Base-by-base conservation (phyloP, 345 rosid species). In the Ceriops zippeliana region DNA sequence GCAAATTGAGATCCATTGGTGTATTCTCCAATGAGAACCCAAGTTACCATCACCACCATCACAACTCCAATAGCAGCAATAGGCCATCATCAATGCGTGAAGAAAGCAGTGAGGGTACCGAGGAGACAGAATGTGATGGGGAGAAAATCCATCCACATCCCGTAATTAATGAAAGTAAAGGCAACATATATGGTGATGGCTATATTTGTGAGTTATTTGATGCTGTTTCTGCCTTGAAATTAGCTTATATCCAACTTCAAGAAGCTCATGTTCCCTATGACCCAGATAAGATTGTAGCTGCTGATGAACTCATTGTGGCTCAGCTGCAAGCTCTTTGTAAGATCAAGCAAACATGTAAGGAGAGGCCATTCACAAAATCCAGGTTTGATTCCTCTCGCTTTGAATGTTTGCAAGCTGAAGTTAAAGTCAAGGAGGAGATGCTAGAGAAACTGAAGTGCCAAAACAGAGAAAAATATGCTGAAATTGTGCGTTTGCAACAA, bases 1-100 rank as follows among this genome's bases (percentile, higher is more conserved):
- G 88, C 78, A 85, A 76, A 71, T 65, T 82, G 65, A 89, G 86
- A 76, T 85, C 91, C 68, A 67, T 85, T 62, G 95, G 86, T 73
- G 88, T 85, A 17, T 81, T 86, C 54, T 63, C 73, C 70, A 62
- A 74, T 58, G 83, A 81, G 52, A 76, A 68, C 67, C 73, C 71
- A 31, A 76, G 74, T 72, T 80, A 38, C 21, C 64, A 65, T 4
- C 65, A 61, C 30, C 66, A 34, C 73, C 73, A 69, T 19, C 47
- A 34, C 19, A 51, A 46, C 42, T 59, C 63, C 6, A 30, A 22
- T 4, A 52, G 30, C 1, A 81, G 67, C 21, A 66, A 56, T 54
- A 58, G 28, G 21, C 27, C 63, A 9, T 27, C 62, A n/a, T 27
- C 62, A n/a, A 38, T 66, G 49, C 75, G 71, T 58, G 71, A 76